Evolutionary conservation across 1,284 basidiomycete species (phyloP), one percentile per base, ranked within the genome.

Genomic region (Pisolithus thermaeus): DNA sequence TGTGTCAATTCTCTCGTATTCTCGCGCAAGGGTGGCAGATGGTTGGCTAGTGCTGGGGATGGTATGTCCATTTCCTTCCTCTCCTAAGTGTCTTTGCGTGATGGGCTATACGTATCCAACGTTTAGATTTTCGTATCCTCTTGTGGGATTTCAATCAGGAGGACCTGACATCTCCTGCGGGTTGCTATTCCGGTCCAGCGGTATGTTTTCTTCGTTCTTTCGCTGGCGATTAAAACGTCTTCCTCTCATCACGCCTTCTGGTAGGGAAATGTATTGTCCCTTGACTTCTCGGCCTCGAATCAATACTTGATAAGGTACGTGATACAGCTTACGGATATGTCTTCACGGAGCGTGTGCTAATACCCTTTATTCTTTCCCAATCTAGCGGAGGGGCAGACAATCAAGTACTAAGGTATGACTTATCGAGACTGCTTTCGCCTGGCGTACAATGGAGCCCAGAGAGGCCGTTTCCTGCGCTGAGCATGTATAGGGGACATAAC

Each of bases 41-140:
- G 82, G 74, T 66, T 90, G 30, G 87, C 86, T 0, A 87, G 82
- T 62, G 88, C 81, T 12, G 87, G 88, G 27, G 88, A 91, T 64
- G 87, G 87, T 84, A 62, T 50, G 73, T 58, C 45, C 51, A 18
- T 37, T 49, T 25, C 42, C 23, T 7, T 14, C 18, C 12, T 42
- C 49, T 37, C 20, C 36, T 61, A 59, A 43, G 55, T 49, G n/a
- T 32, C 47, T 41, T 20, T 42, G 27, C 7, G 28, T 46, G 22
- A 32, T 11, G 16, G 38, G 30, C 32, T 45, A 49, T 47, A 20
- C 18, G 18, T 20, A 47, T 45, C 54, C 48, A 32, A 32, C 30
- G 30, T 12, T 32, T 58, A 88, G 86, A 90, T 66, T 72, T 79
- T 2, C 65, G 72, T 16, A 73, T 87, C 12, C 72, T 75, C 50